Evolutionary conservation across 2,329 filamentous ascomycete genomes (phyloP), one percentile per base, ranked within the genome.

Genomic region (Xenoacremonium recifei): DNA sequence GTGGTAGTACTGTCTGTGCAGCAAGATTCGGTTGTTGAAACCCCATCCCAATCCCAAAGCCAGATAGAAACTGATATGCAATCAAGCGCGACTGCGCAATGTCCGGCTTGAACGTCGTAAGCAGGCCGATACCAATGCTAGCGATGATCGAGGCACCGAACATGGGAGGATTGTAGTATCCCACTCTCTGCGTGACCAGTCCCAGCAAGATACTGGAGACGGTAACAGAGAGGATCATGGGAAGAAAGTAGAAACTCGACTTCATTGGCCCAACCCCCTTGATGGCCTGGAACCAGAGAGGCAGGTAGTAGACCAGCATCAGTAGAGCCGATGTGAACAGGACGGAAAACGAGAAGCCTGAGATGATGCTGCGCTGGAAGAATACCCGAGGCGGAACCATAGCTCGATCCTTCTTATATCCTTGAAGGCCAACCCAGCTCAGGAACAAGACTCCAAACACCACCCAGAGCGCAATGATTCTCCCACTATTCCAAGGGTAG

Each of bases 211-310:
- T 36, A 15, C 35, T 30, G 7, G 32, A 32, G 6, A 44, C 35
- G 2, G 37, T 35, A 21, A 30, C 38, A 7, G 42, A 38, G 1
- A 44, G 15, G 16, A 44, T 27, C 33, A 44, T 27, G 1, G 42
- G 42, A n/a, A 44, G 25, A 4, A 30, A 40, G 19, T 40, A 32
- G 5, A 44, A 35, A 3, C 42, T 35, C 3, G 42, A 37, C 18
- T 32, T 15, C 3, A 40, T 33, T 3, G 37, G 35, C 15, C 23
- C 27, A 12, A 32, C 35, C 16, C 31, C 18, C n/a, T 37, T 36
- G n/a, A 40, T 37, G 3, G 35, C 42, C 19, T 44, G 42, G 21
- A 35, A 42, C 44, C 40, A 47, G 6, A 47, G 40, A 3, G 44
- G 40, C 27, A 47, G 39, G 11, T 37, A 47, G n/a, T 40, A 47